These are phyloP conservation scores for Akanthomyces dipterigenus DNA, from an alignment of 2,329 filamentous ascomycete genomes.

Conservation along the genomic window DNA sequence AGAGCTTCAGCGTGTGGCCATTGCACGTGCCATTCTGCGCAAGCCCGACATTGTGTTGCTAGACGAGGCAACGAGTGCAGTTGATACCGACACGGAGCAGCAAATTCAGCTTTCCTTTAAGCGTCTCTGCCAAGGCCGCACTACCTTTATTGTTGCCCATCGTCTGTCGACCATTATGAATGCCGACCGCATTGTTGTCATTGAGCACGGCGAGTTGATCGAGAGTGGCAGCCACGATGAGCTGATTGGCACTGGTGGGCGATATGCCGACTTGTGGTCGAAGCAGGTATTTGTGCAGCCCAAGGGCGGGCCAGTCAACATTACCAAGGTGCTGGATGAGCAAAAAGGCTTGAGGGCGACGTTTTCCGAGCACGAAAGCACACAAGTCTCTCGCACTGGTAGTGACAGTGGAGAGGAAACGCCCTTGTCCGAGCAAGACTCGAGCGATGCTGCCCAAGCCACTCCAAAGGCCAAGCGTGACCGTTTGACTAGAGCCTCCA, in stretches of 20 bases:
- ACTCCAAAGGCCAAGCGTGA: constrained; percentile 21
- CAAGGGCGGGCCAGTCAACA: background rate
- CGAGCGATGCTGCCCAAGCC: constrained; percentile 14
- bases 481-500: background rate
- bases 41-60: constrained; percentile 68
- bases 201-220: constrained; percentile 55
- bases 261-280: constrained; percentile 60
- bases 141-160: constrained; percentile 63
- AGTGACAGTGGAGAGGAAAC: constrained; percentile 12
- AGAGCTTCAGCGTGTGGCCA: constrained; percentile 60
- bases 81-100: constrained; percentile 64
- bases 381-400: constrained; percentile 10
- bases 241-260: constrained; percentile 49
- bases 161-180: constrained; percentile 66
- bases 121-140: constrained; percentile 52
- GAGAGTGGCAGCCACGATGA: constrained; percentile 57
- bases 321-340: constrained; percentile 7
- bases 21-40: constrained; percentile 66
- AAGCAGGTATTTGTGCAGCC: constrained; percentile 45
- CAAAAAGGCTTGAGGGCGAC: background rate
- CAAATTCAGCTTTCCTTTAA: constrained; percentile 58
- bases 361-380: constrained; percentile 10
- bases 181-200: constrained; percentile 60
- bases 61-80: constrained; percentile 72
- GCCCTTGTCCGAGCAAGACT: constrained; percentile 9